phyloP scores from a whole-genome alignment of 306 rosid genomes.

The Cucumis sativus region DNA sequence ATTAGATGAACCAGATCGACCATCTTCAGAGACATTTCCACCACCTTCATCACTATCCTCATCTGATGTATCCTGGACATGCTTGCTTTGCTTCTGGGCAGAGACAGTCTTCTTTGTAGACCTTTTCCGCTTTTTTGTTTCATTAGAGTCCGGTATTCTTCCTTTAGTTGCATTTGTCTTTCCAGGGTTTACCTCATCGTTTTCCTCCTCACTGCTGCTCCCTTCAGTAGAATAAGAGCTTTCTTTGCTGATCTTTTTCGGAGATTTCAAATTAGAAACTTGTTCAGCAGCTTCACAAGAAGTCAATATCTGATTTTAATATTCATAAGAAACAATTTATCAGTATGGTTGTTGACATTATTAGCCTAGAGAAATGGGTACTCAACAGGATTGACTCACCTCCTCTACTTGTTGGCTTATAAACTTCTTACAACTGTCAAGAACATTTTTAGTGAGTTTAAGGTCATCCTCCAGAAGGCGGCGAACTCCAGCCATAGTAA shows the following conservation, averaged over 20 bases:
- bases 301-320: conserved; percentile 31
- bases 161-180: conserved; percentile 42
- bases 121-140: conserved; percentile 48
- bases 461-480: conserved; percentile 87
- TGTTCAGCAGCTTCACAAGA: conserved; percentile 36
- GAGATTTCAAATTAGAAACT: conserved; percentile 29
- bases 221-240: conserved; percentile 38
- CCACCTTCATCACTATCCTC: conserved; percentile 33
- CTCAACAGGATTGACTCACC: conserved; percentile 27
- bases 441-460: conserved; percentile 42
- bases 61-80: conserved; percentile 27
- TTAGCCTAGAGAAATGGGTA: neutral
- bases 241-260: conserved; percentile 42
- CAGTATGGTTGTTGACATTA: neutral
- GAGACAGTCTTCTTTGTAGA: conserved; percentile 35
- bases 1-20: conserved; percentile 44
- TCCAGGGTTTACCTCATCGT: conserved; percentile 39
- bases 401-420: conserved; percentile 60
- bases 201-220: conserved; percentile 38
- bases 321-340: neutral
- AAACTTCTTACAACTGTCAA: conserved; percentile 66
- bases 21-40: conserved; percentile 67
- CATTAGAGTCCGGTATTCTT: conserved; percentile 33
- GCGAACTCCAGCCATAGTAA: conserved; percentile 77
- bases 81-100: conserved; percentile 51